Evolutionary conservation across 1,139 yeast genomes (phyloP).

Genomic region (Candida sp.): DNA sequence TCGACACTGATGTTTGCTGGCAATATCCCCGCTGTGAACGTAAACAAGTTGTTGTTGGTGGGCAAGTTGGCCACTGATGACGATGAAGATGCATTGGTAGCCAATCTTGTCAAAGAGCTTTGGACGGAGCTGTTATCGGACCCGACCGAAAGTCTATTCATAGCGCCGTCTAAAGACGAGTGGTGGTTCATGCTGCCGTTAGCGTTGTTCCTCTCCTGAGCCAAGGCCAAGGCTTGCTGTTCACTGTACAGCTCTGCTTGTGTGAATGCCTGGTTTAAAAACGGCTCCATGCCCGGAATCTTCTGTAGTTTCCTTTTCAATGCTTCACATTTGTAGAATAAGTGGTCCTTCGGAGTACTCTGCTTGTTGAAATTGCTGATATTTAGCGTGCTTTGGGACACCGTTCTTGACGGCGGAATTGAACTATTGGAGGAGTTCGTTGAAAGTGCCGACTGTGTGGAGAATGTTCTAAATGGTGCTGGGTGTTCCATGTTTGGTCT

Average conservation of each 20-base stretch:
- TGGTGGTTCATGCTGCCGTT: slow-evolving; percentile 4
- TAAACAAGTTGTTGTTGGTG: slow-evolving; percentile 40
- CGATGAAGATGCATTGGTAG: slow-evolving; percentile 17
- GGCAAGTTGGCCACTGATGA: slow-evolving; percentile 1
- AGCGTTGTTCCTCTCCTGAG: slow-evolving; percentile 28
- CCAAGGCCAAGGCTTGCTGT: slow-evolving; percentile 69
- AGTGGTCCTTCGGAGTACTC: slow-evolving; percentile 71
- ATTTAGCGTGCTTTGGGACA: slow-evolving; percentile 47
- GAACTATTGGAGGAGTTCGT: slow-evolving; percentile 26
- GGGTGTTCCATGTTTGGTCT: slow-evolving; percentile 12
- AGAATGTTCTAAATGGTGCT: slow-evolving; percentile 41
- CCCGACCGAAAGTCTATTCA: slow-evolving; percentile 26
- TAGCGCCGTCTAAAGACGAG: slow-evolving; percentile 8
- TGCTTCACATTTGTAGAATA: slow-evolving; percentile 71
- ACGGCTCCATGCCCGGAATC: slow-evolving; percentile 77
- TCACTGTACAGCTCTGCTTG: slow-evolving; percentile 71
- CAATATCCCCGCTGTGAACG: slow-evolving; percentile 76
- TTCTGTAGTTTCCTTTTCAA: slow-evolving; percentile 61
- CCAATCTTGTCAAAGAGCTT: slow-evolving; percentile 14
- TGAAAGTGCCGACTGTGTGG: slow-evolving; percentile 36
- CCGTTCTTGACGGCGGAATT: slow-evolving; percentile 33
- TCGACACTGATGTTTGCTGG: slow-evolving; percentile 81
- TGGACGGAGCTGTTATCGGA: slow-evolving; percentile 19
- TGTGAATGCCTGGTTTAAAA: slow-evolving; percentile 57
- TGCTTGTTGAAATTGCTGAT: slow-evolving; percentile 59